These are phyloP conservation scores for Graphilbum ipis-grandicollis DNA, from an alignment of 2,329 filamentous ascomycete genomes.

Conservation along the genomic window DNA sequence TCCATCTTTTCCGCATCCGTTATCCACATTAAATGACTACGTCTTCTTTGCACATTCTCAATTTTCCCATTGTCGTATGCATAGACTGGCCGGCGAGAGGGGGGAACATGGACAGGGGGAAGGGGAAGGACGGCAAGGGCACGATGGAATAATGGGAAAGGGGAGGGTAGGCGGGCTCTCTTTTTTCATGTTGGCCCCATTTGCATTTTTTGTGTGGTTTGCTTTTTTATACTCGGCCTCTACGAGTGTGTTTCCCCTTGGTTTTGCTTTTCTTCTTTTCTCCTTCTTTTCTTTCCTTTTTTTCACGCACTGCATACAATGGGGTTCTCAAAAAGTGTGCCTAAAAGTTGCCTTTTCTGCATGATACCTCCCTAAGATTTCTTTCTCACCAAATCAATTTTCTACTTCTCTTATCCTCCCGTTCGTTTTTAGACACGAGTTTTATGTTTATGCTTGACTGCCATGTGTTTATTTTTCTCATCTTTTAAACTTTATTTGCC, in stretches of 20 bases:
- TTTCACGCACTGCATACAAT: constrained; percentile 11
- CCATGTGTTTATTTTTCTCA: background rate
- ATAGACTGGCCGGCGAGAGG: constrained; percentile 23
- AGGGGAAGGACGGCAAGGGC: background rate
- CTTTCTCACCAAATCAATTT: too few species aligned
- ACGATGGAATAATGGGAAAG: background rate
- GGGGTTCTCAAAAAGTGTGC: constrained; percentile 26
- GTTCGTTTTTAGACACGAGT: background rate
- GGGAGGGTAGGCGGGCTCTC: background rate
- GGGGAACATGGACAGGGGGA: background rate
- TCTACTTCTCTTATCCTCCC: background rate
- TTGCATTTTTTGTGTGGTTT: constrained; percentile 18
- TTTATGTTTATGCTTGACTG: background rate
- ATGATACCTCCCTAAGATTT: constrained; percentile 29
- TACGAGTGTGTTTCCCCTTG: background rate
- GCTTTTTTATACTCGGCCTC: too few species aligned
- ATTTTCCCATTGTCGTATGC: constrained; percentile 19
- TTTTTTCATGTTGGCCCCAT: background rate
- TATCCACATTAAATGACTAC: constrained; percentile 12
- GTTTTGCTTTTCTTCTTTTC: background rate
- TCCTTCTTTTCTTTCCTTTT: background rate
- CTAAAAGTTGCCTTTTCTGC: constrained; percentile 26
- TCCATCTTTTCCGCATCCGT: constrained; percentile 1
- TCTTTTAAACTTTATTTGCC: background rate
- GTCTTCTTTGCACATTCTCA: constrained; percentile 7